Evolutionary conservation across 768 basidiomycete genomes (phyloP).

Genomic region (Steccherinum ochraceum): DNA sequence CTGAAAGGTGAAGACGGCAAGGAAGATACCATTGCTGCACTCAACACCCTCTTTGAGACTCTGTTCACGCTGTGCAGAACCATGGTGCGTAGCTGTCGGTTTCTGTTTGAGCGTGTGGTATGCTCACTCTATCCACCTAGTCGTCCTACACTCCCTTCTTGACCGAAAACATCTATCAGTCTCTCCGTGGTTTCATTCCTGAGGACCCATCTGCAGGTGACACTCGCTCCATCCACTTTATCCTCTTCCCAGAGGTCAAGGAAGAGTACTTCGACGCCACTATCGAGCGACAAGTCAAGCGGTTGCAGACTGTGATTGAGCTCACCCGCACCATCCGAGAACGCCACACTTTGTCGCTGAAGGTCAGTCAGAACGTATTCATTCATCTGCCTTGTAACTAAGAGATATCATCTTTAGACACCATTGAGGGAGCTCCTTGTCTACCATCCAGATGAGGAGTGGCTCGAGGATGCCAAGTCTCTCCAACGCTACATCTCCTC

Average conservation of each 20-base stretch:
- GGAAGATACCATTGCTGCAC: conserved; percentile 79
- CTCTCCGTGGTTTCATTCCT: conserved; percentile 80
- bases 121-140: conserved; percentile 31
- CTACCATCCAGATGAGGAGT: conserved; percentile 84
- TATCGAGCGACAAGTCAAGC: conserved; percentile 90
- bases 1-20: conserved; percentile 92
- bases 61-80: conserved; percentile 91
- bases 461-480: conserved; percentile 78
- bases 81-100: conserved; percentile 53
- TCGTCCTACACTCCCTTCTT: conserved; percentile 98
- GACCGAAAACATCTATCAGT: conserved; percentile 94
- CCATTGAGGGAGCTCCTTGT: conserved; percentile 89
- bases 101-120: neutral
- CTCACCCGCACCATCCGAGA: conserved; percentile 86
- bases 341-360: conserved; percentile 77
- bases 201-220: conserved; percentile 66
- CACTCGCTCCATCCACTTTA: conserved; percentile 90
- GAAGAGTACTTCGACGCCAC: conserved; percentile 91
- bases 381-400: neutral
- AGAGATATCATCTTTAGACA: conserved; percentile 42
- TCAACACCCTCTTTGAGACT: conserved; percentile 95
- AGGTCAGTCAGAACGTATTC: conserved; percentile 45
- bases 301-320: conserved; percentile 95
- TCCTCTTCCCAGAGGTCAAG: conserved; percentile 89
- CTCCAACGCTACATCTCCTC: conserved; percentile 87